A percentile compares a stretch with the other conserved stretches of the same genome.
Evolutionary conservation across 495 filamentous ascomycete genomes (phyloP).

Genomic region (Astrocystis sublimbata): DNA sequence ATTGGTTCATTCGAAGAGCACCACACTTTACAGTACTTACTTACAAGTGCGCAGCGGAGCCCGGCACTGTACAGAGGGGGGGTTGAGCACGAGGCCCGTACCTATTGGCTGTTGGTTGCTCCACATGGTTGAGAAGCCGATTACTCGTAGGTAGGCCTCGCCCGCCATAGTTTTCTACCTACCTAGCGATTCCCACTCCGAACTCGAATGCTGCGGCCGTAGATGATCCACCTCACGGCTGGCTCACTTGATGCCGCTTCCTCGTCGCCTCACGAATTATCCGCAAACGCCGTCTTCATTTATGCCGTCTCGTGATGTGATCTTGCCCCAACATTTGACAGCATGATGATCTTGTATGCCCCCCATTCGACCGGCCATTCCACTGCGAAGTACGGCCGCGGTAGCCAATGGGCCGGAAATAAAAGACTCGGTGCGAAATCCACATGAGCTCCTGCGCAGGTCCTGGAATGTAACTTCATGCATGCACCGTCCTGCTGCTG

Average conservation of each 20-base stretch:
- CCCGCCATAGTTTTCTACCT: too few species aligned
- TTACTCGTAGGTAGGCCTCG: too few species aligned
- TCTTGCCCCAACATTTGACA: slow-evolving; percentile 3
- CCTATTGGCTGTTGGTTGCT: too few species aligned
- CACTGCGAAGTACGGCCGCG: not conserved
- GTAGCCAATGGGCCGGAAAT: slow-evolving; percentile 10
- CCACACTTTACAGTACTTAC: too few species aligned
- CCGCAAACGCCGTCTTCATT: slow-evolving; percentile 3
- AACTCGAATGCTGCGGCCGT: not conserved
- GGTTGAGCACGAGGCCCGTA: too few species aligned
- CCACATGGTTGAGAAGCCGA: too few species aligned
- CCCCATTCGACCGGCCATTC: slow-evolving; percentile 11
- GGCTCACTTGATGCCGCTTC: slow-evolving; percentile 4
- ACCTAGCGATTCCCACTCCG: too few species aligned
- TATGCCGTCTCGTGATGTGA: not conserved
- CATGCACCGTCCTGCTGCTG: slow-evolving; percentile 10
- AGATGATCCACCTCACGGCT: slow-evolving; percentile 4
- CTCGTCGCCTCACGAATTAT: not conserved
- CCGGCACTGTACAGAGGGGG: too few species aligned
- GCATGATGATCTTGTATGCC: not conserved
- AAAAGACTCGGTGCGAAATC: not conserved
- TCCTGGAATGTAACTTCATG: slow-evolving; percentile 11
- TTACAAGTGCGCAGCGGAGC: too few species aligned
- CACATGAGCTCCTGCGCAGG: slow-evolving; percentile 9
- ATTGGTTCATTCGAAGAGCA: too few species aligned